A percentile compares a stretch with the other conserved stretches of the same genome.
phyloP scores from a whole-genome alignment of 208 protist genomes.

The Leishmania aethiopica region DNA sequence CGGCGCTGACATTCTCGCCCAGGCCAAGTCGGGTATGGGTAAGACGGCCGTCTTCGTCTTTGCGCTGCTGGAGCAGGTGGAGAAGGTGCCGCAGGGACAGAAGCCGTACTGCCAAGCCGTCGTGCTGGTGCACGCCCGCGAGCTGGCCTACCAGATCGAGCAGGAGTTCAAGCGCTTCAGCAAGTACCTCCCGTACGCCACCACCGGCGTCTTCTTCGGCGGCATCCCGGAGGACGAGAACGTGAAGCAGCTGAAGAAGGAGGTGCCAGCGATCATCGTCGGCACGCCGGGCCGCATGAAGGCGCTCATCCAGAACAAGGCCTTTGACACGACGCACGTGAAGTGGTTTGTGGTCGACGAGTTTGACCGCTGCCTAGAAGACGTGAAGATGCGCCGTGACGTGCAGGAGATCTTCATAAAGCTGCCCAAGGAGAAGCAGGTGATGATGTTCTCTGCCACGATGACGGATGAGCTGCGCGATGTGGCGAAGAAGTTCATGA shows the following conservation, averaged over 20 bases:
- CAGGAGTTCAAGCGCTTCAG: constrained; percentile 98
- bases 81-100: constrained; percentile 83
- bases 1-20: constrained; percentile 98
- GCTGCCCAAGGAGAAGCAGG: constrained; percentile 98
- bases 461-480: constrained; percentile 95
- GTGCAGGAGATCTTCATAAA: constrained; percentile 98
- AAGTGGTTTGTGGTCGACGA: constrained; percentile 99
- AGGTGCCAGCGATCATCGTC: constrained; percentile 97
- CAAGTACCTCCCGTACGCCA: constrained; percentile 96
- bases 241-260: constrained; percentile 85
- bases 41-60: constrained; percentile 99
- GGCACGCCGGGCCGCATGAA: constrained; percentile 98
- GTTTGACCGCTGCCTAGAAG: constrained; percentile 98
- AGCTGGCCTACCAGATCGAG: constrained; percentile 99
- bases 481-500: constrained; percentile 99
- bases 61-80: constrained; percentile 97
- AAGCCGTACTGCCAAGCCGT: constrained; percentile 90
- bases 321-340: constrained; percentile 94
- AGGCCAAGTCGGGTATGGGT: constrained; percentile 99
- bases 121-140: constrained; percentile 97
- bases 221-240: constrained; percentile 94
- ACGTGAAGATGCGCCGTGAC: constrained; percentile 95
- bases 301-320: constrained; percentile 90
- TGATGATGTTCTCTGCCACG: constrained; percentile 99
- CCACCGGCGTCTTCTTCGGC: constrained; percentile 97